A percentile compares a stretch with the other conserved stretches of the same genome.
phyloP scores from a whole-genome alignment of 495 filamentous ascomycete genomes.

The Penicillium odoratum region DNA sequence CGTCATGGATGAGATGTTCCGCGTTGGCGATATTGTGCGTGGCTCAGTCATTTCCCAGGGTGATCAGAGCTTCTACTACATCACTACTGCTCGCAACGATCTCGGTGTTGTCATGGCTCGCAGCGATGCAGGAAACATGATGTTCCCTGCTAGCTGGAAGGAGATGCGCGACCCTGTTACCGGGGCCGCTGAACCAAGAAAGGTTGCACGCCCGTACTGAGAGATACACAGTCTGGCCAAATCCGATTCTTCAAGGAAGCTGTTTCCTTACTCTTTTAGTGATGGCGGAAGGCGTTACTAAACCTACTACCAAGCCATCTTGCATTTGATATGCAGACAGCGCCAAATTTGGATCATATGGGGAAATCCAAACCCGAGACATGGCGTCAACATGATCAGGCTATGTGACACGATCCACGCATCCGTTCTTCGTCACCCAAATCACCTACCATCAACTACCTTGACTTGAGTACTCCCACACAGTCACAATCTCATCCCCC shows the following conservation, averaged over 20 bases:
- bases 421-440: neutral
- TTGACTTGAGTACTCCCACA: neutral
- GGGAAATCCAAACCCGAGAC: neutral
- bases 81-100: conserved; percentile 85
- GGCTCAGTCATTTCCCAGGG: conserved; percentile 88
- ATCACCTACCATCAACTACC: neutral
- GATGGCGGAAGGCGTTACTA: neutral
- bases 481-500: neutral
- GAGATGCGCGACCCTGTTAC: conserved; percentile 84
- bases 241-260: neutral
- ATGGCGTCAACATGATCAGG: neutral
- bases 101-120: conserved; percentile 92
- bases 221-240: neutral
- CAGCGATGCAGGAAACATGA: conserved; percentile 83
- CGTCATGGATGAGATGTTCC: conserved; percentile 84
- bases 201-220: conserved; percentile 93
- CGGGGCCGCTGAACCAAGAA: conserved; percentile 76
- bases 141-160: conserved; percentile 93
- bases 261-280: neutral
- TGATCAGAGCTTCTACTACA: conserved; percentile 91
- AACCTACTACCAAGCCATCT: neutral
- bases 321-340: neutral
- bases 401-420: neutral
- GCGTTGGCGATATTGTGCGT: conserved; percentile 89
- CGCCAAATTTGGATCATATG: neutral